Base-by-base conservation (phyloP, 2,329 filamentous ascomycete species). In the Teratosphaeria gauchensis region DNA sequence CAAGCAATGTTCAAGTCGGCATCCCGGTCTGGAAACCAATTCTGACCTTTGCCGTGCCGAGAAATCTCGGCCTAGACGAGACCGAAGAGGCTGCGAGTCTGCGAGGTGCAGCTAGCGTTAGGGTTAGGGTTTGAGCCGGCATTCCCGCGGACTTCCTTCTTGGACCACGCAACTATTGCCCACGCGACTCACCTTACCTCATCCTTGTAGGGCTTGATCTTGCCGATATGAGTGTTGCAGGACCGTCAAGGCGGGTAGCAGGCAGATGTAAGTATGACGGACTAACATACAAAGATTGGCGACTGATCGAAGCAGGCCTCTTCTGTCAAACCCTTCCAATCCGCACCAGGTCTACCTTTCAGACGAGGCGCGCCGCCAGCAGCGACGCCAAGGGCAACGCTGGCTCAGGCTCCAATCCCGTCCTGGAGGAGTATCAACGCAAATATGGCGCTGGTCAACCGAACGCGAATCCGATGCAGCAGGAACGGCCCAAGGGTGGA, bases 181-280 rank as follows among this genome's bases (percentile, higher is more conserved):
- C 19, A 19, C 32, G 32, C 52, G 52, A 5, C 24, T 28, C 24
- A 28, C 24, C 24, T 28, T 28, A 31, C 8, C 19, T 21, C n/a
- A 35, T 7, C 14, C 12, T 12, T 28, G 7, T 8, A 54, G 19
- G 52, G 8, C 48, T n/a, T 12, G n/a, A 52, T 30, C 14, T 31
- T 12, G 52, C 28, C 52, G 4, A 28, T 1, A 90, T 90, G 87
- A 88, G 79, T 75, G 74, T 87, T 67, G 81, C 82, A 73, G 75
- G 84, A 69, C 84, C 85, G 65, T 78, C 84, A 67, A 77, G 83
- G 77, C 82, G 82, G 76, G 75, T 87, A 66, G 77, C 81, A 58
- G 77, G 78, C 69, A 77, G 80, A 71, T 83, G 87, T 89, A 79
- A 59, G 78, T 55, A 63, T 59, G 12, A 46, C 8, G 11, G 24